Evolutionary conservation across 768 basidiomycete species (phyloP).

Genomic region (Podaxis sp.): DNA sequence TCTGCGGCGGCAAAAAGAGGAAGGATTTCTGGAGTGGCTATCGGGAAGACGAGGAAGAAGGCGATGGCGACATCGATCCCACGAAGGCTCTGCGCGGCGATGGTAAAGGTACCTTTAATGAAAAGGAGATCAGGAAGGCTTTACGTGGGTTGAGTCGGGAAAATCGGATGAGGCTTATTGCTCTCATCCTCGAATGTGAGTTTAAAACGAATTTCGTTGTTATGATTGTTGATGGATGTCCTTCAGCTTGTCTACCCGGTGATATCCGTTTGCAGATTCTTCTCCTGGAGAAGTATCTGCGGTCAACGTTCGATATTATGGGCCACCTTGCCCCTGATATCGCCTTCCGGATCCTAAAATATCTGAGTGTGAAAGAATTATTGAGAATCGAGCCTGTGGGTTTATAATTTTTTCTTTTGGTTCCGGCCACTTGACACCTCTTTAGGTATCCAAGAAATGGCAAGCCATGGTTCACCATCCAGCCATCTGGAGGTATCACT

Average conservation of each 20-base stretch:
- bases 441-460: constrained; percentile 46
- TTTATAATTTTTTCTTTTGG: constrained; percentile 12
- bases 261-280: constrained; percentile 84
- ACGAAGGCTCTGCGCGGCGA: constrained; percentile 48
- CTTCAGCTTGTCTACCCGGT: constrained; percentile 72
- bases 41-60: constrained; percentile 47
- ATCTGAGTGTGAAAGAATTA: constrained; percentile 55
- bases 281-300: constrained; percentile 80
- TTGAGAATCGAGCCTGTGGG: constrained; percentile 56
- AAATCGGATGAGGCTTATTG: constrained; percentile 68
- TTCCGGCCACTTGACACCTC: constrained; percentile 32
- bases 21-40: constrained; percentile 77
- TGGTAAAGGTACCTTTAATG: constrained; percentile 65
- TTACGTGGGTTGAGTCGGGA: constrained; percentile 61
- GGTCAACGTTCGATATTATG: constrained; percentile 80
- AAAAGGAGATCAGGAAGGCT: constrained; percentile 65
- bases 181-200: constrained; percentile 61
- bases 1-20: constrained; percentile 60
- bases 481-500: constrained; percentile 75
- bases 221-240: background rate
- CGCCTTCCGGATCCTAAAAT: constrained; percentile 59
- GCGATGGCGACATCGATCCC: constrained; percentile 39
- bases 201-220: background rate
- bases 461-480: constrained; percentile 53
- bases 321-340: constrained; percentile 68